Evolutionary conservation across 176 grass and related monocot species (phyloP).

Genomic region (Juncus effusus): DNA sequence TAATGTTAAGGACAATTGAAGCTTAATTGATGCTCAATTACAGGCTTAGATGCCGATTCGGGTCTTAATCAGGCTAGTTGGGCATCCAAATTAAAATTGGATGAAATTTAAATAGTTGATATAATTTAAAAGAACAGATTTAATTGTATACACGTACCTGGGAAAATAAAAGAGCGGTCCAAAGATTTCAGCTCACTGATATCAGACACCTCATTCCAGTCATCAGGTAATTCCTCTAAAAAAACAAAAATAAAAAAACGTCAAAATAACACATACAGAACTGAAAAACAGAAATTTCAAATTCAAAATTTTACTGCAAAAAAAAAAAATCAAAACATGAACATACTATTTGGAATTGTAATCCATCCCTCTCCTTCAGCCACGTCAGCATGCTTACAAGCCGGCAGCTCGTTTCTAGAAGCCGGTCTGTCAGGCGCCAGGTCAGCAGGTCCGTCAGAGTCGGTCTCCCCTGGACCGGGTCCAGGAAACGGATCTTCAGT

Average conservation of each 20-base stretch:
- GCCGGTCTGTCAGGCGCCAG: background rate
- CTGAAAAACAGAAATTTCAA: background rate
- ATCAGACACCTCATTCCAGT: too few species aligned
- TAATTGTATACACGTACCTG: constrained; percentile 45
- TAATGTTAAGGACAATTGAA: background rate
- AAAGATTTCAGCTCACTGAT: too few species aligned
- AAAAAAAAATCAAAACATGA: constrained; percentile 7
- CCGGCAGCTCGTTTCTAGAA: constrained; percentile 22
- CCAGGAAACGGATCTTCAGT: constrained; percentile 23
- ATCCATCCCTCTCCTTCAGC: constrained; percentile 3
- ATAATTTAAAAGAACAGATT: constrained; percentile 20
- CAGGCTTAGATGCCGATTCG: background rate
- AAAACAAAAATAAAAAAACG: too few species aligned
- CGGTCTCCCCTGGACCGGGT: constrained; percentile 18
- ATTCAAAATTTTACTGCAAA: background rate
- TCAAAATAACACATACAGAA: background rate
- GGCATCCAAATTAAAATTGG: background rate
- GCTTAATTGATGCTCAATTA: background rate
- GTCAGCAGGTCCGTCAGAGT: constrained; percentile 15
- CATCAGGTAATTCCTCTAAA: too few species aligned
- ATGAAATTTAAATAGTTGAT: background rate
- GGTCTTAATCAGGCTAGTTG: constrained; percentile 2
- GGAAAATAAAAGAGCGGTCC: constrained; percentile 87
- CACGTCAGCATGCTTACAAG: constrained; percentile 23
- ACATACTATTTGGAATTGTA: constrained; percentile 19